Base-by-base conservation (phyloP, 192 early-diverging fungal species). In the Backusella mclennaniae region DNA sequence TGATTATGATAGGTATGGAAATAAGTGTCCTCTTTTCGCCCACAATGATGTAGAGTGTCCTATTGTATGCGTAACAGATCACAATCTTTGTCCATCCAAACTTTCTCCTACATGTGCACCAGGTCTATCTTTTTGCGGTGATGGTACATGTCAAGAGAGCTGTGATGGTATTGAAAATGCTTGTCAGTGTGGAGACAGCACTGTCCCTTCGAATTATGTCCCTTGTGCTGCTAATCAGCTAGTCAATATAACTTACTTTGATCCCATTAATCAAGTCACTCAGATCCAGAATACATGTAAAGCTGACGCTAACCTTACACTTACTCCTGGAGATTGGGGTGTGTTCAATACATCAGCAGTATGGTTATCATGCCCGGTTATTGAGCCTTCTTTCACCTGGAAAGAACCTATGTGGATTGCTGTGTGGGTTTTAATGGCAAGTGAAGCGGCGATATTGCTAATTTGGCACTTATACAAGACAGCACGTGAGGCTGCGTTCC, bases 381-480 rank as follows among this genome's bases (percentile, higher is more conserved):
- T 82, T 12, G 35, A 21, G 21, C 80, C 78, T 44, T 80, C 85
- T n/a, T 79, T 91, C 42, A 84, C 84, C 0, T 91, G 83, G 66
- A 77, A 38, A 4, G 89, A 90, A 63, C 83, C 77, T 52, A 88
- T 86, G 72, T 91, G 86, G 83, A 66, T 89, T 33, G 79, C 84
- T 0, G 86, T 91, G 21, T 90, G 87, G 82, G 73, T 73, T 8
- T 82, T 88, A 19, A 36, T 85, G 1, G 82, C 78, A 5, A 79
- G 75, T 23, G 84, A 89, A 67, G 67, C 88, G 5, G 66, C 76
- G n/a, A 71, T 88, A 6, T 76, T 88, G 53, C 53, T 79, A 39
- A 39, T 82, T 5, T 91, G 90, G 90, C 87, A 87, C 35, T 11
- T 84, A 14, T 90, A 89, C 80, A 90, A 90, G 70, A 35, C 26